Base-by-base conservation (phyloP, 345 rosid genomes). In the Lepidium aucheri region DNA sequence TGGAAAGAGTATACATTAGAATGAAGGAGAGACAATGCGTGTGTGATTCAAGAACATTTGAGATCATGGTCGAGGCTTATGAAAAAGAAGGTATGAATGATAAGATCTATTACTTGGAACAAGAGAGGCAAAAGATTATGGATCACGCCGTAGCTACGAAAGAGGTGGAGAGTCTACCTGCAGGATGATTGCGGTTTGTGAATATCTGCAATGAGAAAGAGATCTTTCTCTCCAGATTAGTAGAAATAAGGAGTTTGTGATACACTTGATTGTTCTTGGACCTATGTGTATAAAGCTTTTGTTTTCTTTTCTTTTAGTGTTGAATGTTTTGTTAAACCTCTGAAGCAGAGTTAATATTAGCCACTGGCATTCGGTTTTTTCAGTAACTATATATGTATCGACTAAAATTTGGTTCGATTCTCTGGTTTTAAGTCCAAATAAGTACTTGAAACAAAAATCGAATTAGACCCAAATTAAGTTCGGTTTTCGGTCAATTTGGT, bases 1-100 rank as follows among this genome's bases (percentile, higher is more conserved):
- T 93, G 97, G 99, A 88, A 73, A 83, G 96, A 70, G 96, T 86
- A 32, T 93, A 75, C 67, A 76, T 70, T 61, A 75, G 81, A 54
- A 90, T 93, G 99, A 90, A 83, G 72, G 96, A 84, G 39, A 81
- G 79, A 58, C 83, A 84, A 32, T 84, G 87, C 20, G 80, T 38
- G 7, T 78, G 80, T 3, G 84, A 88, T 78, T 80, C 79, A 13
- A 73, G 62, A 45, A 93, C 94, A 52, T 90, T 80, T 79, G 67
- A 81, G 34, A 74, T 80, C 66, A 83, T 93, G 96, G 79, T 77
- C 4, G 86, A 93, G 53, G 95, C 96, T 5, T 91, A 84, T 72
- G 69, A 61, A 33, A 88, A 85, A 71, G 86, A 74, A 70, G 90
- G 87, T 44, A 90, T 93, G 99, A 78, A 82, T 22, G 95, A 93